Evolutionary conservation across 176 grass and related monocot genomes (phyloP).

Genomic region (Oryza glumipatula): DNA sequence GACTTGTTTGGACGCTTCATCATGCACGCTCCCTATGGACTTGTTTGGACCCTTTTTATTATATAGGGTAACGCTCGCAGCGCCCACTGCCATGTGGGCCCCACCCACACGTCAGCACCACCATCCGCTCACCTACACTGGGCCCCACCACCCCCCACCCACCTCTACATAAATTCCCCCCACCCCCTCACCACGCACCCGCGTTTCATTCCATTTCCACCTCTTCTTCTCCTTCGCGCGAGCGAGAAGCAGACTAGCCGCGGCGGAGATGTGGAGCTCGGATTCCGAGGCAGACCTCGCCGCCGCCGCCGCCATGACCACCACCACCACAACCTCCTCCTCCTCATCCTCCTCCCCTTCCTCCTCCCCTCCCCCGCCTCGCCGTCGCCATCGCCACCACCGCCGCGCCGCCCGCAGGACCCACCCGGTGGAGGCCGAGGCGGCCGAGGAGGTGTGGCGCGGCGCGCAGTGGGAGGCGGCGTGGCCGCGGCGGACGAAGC

Average conservation of each 20-base stretch:
- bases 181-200: too few species aligned
- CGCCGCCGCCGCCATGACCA: not conserved
- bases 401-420: not conserved
- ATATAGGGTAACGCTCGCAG: too few species aligned
- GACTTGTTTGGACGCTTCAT: too few species aligned
- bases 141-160: not conserved
- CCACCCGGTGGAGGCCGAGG: not conserved
- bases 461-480: slow-evolving; percentile 48
- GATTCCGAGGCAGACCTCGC: slow-evolving; percentile 26
- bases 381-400: not conserved
- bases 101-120: not conserved
- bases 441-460: slow-evolving; percentile 46
- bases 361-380: not conserved
- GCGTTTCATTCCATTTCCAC: too few species aligned
- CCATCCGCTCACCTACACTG: not conserved
- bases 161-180: not conserved
- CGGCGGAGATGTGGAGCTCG: slow-evolving; percentile 40
- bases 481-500: slow-evolving; percentile 30
- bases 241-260: too few species aligned
- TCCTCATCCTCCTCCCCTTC: not conserved
- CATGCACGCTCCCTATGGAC: too few species aligned
- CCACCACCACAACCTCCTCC: not conserved
- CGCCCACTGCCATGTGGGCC: not conserved
- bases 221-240: too few species aligned
- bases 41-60: too few species aligned